Evolutionary conservation across 352 stramenopile species (phyloP).

Genomic region (Globisporangium camurandrum): DNA sequence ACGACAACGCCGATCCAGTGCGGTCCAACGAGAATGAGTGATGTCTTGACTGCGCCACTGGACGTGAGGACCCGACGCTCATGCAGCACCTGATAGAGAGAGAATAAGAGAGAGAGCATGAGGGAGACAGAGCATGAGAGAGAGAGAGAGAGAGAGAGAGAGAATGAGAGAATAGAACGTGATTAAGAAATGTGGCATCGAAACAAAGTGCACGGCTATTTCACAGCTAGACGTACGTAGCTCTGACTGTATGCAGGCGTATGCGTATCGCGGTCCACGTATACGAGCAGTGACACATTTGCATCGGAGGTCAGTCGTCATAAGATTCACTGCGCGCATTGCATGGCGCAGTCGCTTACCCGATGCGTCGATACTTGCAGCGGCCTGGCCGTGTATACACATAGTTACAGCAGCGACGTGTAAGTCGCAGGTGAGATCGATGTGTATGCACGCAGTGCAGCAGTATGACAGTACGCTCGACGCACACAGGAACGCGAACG

Average conservation of each 20-base stretch:
- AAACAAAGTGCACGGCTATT: background rate
- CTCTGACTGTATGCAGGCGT: slow-evolving; percentile 10
- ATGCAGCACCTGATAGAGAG: slow-evolving; percentile 46
- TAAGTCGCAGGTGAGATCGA: background rate
- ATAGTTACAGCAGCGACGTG: background rate
- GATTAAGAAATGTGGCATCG: background rate
- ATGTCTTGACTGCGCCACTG: slow-evolving; percentile 19
- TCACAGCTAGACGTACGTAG: slow-evolving; percentile 17
- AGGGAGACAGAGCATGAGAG: slow-evolving; percentile 36
- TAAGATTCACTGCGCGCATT: background rate
- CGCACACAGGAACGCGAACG: slow-evolving; percentile 42
- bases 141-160: background rate
- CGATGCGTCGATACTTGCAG: slow-evolving; percentile 46
- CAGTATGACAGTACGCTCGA: no score
- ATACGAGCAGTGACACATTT: slow-evolving; percentile 5
- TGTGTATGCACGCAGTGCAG: background rate
- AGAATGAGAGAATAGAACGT: background rate
- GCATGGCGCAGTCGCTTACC: no score
- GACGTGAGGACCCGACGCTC: slow-evolving; percentile 25
- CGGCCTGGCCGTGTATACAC: slow-evolving; percentile 11
- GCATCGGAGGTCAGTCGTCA: background rate
- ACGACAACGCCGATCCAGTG: slow-evolving; percentile 78
- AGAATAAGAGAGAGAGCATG: background rate
- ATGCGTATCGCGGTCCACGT: no score
- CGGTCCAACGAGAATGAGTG: slow-evolving; percentile 52